Evolutionary conservation across 768 basidiomycete genomes (phyloP).

Genomic region (Xerocomellus chrysenteron): DNA sequence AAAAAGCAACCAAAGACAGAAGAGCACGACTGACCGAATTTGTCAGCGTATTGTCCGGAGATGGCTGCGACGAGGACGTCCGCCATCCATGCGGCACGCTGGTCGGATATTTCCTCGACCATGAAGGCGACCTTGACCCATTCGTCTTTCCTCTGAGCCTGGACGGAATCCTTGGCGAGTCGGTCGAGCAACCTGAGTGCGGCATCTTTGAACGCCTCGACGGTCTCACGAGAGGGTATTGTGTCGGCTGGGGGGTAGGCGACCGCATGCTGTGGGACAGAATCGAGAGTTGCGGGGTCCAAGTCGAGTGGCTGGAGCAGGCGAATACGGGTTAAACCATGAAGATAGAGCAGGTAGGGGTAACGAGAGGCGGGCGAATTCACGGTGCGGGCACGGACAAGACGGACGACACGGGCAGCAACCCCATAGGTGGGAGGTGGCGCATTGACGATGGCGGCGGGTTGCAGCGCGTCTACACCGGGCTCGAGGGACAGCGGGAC

Average conservation of each 20-base stretch:
- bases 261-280: slow-evolving; percentile 43
- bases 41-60: slow-evolving; percentile 67
- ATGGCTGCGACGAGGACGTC: slow-evolving; percentile 64
- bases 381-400: slow-evolving; percentile 58
- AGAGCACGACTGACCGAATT: slow-evolving; percentile 52
- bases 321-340: slow-evolving; percentile 67
- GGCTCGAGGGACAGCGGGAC: slow-evolving; percentile 32
- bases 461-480: slow-evolving; percentile 1
- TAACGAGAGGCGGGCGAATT: slow-evolving; percentile 40
- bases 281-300: slow-evolving; percentile 28
- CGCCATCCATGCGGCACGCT: slow-evolving; percentile 69
- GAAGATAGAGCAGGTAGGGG: slow-evolving; percentile 68
- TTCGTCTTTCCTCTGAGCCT: slow-evolving; percentile 56
- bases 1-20: not conserved
- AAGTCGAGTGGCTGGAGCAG: slow-evolving; percentile 42
- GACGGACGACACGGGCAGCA: slow-evolving; percentile 67
- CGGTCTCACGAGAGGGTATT: slow-evolving; percentile 50
- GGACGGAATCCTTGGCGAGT: slow-evolving; percentile 44
- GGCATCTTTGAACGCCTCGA: slow-evolving; percentile 67
- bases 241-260: slow-evolving; percentile 43
- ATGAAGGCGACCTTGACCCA: slow-evolving; percentile 68
- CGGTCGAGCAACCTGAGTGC: slow-evolving; percentile 68
- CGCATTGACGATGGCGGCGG: slow-evolving; percentile 1
- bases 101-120: slow-evolving; percentile 68
- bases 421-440: slow-evolving; percentile 58